These are phyloP conservation scores for Gastrolobium villosum DNA, from an alignment of 306 rosid species.

Conservation along the genomic window DNA sequence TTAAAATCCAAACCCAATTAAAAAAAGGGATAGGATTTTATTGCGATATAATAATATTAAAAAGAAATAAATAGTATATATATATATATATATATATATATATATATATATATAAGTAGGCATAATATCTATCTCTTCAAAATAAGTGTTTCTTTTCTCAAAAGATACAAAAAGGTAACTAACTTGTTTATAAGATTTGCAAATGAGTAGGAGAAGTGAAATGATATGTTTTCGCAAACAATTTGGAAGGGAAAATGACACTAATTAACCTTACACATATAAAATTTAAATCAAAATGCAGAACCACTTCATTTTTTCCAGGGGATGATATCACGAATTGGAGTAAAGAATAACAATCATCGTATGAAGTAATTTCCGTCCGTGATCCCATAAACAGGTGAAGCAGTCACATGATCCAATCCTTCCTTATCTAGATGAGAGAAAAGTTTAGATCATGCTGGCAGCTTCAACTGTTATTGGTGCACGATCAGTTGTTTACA, in stretches of 20 bases:
- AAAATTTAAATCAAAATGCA: not conserved
- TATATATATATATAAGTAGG: no score
- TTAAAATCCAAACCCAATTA: not conserved
- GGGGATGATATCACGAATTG: not conserved
- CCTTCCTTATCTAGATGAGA: conserved; percentile 59
- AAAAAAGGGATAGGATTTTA: no score
- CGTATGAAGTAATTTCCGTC: not conserved
- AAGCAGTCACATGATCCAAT: conserved; percentile 84
- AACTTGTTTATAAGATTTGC: not conserved
- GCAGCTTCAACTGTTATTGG: conserved; percentile 79
- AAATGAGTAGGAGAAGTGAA: not conserved
- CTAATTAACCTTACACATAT: not conserved
- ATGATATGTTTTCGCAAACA: not conserved
- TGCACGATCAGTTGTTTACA: conserved; percentile 56
- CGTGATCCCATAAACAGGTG: conserved; percentile 82
- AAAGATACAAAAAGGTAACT: not conserved
- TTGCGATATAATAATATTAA: no score
- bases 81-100: no score
- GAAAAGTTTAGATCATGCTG: conserved; percentile 87
- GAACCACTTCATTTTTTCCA: not conserved
- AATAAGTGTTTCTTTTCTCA: not conserved
- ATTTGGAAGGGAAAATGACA: not conserved
- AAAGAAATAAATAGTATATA: no score
- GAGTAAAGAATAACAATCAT: not conserved
- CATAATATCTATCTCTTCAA: no score